Evolutionary conservation across 2,329 filamentous ascomycete genomes (phyloP).

Genomic region (Karstenula rhodostoma): DNA sequence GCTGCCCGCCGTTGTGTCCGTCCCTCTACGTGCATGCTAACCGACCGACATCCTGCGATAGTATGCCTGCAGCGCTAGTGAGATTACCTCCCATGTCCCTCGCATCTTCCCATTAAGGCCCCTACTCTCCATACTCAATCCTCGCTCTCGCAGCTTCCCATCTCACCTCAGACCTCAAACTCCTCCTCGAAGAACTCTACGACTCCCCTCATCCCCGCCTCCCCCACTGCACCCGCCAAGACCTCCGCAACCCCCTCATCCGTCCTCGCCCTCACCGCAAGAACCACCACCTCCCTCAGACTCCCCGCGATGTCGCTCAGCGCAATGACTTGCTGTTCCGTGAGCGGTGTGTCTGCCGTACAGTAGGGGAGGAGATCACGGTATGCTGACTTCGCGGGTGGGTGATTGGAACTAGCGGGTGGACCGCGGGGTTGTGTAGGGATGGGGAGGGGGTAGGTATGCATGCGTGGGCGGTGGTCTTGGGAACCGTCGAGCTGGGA

Average conservation of each 20-base stretch:
- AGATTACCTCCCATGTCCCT: too few relatives aligned
- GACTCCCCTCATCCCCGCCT: slow-evolving; percentile 27
- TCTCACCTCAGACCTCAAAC: slow-evolving; percentile 32
- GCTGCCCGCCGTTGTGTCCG: neutral
- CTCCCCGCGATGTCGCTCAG: slow-evolving; percentile 45
- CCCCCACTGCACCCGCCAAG: slow-evolving; percentile 35
- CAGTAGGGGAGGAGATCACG: slow-evolving; percentile 42
- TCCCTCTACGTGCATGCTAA: too few relatives aligned
- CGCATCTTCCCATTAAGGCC: too few relatives aligned
- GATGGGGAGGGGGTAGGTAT: neutral
- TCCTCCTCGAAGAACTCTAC: slow-evolving; percentile 46
- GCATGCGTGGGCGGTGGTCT: slow-evolving; percentile 12
- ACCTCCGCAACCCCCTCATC: slow-evolving; percentile 23
- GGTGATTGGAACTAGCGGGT: neutral
- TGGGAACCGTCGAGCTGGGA: slow-evolving; percentile 22
- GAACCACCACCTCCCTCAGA: slow-evolving; percentile 40
- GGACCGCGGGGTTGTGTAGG: neutral
- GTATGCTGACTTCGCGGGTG: slow-evolving; percentile 19
- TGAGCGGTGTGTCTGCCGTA: slow-evolving; percentile 30
- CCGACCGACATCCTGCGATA: too few relatives aligned
- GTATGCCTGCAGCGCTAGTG: too few relatives aligned
- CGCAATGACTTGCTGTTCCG: slow-evolving; percentile 34
- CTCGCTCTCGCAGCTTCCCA: too few relatives aligned
- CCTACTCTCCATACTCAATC: too few relatives aligned
- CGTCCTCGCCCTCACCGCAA: slow-evolving; percentile 32